Evolutionary conservation across 805 yeast species (phyloP), one percentile per base, ranked within the genome.

Genomic region (Candida oleophila): DNA sequence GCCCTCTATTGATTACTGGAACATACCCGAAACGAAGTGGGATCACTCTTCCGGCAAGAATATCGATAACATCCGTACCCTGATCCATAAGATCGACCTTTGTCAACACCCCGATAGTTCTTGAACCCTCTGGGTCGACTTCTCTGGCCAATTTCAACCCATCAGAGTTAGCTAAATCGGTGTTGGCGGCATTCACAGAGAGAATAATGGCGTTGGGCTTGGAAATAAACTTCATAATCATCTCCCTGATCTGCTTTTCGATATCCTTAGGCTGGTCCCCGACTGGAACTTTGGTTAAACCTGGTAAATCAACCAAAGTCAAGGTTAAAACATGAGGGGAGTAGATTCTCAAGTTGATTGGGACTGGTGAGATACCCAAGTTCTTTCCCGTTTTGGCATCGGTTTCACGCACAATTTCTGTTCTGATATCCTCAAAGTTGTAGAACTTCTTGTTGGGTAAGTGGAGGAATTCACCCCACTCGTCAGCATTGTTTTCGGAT

Each of bases 221-320:
- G 22, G 96, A 85, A 54, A 94, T 91, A 64, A 86, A 94, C 68
- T 90, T 91, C 78, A 94, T 77, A 41, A 94, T 76, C 89, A 94
- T 85, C 53, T 90, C 96, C 61, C 90, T 84, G 60, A 94, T 94
- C 70, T 89, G 97, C 54, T 79, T 82, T 72, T 94, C 99, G 55
- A 94, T 94, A 67, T 94, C 99, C 59, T 87, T 86, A 46, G 99
- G 99, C 70, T 94, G 99, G 70, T 94, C 99, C 42, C 99, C 99
- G 46, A 94, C 97, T 3, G 99, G 99, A 34, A 94, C 99, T 65
- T 94, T 94, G 36, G 99, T 94, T 60, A 94, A 80, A 50, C 99
- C 99, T 8, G 99, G 99, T 60, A 94, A 78, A 71, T 94, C 99
- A 36, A 94, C 97, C 58, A 94, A 78, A 5, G 99, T 94, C 64